A percentile compares a stretch with the other conserved stretches of the same genome.
phyloP scores from a whole-genome alignment of 2,329 filamentous ascomycete genomes.

The Scopulariopsis brevicaulis region DNA sequence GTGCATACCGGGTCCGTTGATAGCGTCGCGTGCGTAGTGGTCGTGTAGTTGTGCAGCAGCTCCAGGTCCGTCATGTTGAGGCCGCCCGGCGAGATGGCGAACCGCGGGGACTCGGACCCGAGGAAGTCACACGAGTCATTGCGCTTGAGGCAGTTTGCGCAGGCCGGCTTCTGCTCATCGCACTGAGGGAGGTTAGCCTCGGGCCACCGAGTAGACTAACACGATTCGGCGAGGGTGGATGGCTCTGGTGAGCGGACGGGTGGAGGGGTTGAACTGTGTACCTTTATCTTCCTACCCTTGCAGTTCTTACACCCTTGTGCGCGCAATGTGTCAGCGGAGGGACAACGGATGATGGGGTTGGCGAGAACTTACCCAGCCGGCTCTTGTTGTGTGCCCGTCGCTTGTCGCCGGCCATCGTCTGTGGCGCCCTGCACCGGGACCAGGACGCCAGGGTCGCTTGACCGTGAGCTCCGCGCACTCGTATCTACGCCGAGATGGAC shows the following conservation, averaged over 20 bases:
- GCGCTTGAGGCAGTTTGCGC: constrained; percentile 15
- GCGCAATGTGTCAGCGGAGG: background rate
- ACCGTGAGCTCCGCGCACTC: no score
- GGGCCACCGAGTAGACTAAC: background rate
- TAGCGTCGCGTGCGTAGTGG: constrained; percentile 32
- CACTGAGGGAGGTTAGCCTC: constrained; percentile 9
- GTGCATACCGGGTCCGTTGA: constrained; percentile 13
- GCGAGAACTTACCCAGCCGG: background rate
- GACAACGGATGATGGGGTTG: background rate
- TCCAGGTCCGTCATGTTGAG: constrained; percentile 34
- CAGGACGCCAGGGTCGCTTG: no score
- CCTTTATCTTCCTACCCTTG: constrained; percentile 12
- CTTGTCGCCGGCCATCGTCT: background rate
- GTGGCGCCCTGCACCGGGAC: no score
- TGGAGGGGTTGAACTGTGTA: constrained; percentile 1
- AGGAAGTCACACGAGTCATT: constrained; percentile 15
- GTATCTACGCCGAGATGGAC: no score
- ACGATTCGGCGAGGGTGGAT: background rate
- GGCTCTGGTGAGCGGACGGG: background rate
- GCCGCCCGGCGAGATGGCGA: background rate
- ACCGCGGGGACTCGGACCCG: background rate
- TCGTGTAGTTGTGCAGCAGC: constrained; percentile 40
- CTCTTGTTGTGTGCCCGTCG: background rate
- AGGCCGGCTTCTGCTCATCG: constrained; percentile 14
- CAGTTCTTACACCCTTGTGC: constrained; percentile 9